Conservation (phyloP, 2,329 filamentous ascomycete species). For the Pseudogymnoascus sp. region DNA sequence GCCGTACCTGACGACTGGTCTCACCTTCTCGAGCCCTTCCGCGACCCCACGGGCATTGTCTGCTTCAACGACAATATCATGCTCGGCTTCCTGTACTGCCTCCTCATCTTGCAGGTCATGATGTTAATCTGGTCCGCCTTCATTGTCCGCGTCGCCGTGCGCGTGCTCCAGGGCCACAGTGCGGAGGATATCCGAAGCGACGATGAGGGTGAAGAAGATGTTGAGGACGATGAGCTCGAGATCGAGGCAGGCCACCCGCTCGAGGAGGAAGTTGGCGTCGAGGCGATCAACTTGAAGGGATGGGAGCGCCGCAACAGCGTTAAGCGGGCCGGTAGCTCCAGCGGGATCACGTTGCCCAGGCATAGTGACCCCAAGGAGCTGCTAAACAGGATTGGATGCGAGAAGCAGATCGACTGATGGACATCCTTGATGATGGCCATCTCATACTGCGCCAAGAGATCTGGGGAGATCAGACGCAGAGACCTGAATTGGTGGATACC, state of each 20-base stretch:
- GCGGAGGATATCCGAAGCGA: constrained; percentile 87
- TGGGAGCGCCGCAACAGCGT: constrained; percentile 20
- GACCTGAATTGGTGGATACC: neutral
- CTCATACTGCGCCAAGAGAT: constrained; percentile 8
- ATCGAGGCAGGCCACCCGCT: constrained; percentile 37
- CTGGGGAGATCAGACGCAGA: constrained; percentile 3
- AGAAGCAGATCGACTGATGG: constrained; percentile 28
- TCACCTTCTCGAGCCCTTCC: constrained; percentile 70
- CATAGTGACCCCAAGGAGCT: constrained; percentile 30
- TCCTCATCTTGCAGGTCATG: constrained; percentile 72
- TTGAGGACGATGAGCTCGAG: constrained; percentile 35
- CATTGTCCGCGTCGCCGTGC: constrained; percentile 76
- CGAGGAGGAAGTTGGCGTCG: constrained; percentile 71
- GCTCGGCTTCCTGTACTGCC: constrained; percentile 68
- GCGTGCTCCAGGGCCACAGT: constrained; percentile 67
- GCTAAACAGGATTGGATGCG: constrained; percentile 32
- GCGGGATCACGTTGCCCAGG: constrained; percentile 29
- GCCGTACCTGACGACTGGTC: constrained; percentile 44
- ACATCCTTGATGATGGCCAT: neutral
- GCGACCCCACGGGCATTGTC: constrained; percentile 63
- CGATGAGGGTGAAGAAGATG: constrained; percentile 67
- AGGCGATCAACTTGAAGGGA: constrained; percentile 57
- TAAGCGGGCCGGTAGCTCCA: constrained; percentile 26
- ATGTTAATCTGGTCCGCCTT: constrained; percentile 84
- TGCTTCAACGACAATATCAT: constrained; percentile 74